These are phyloP conservation scores for Arabidopsis suecica DNA, from an alignment of 345 rosid species.

Conservation along the genomic window DNA sequence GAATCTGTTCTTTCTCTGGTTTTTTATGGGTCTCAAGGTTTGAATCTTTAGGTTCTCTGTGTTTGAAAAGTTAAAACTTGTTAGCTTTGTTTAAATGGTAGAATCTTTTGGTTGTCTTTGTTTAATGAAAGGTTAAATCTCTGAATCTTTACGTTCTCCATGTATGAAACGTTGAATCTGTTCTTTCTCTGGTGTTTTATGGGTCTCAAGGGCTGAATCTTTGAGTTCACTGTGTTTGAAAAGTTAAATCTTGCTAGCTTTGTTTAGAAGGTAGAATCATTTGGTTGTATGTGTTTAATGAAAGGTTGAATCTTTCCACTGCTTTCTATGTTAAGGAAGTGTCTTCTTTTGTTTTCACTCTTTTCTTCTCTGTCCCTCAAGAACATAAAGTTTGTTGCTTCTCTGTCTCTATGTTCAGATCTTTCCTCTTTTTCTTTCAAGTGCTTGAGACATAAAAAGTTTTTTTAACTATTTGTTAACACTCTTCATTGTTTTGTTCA, in stretches of 20 bases:
- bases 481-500: background rate
- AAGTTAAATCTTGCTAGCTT: background rate
- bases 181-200: background rate
- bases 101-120: background rate
- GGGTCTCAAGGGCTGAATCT: background rate
- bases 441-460: background rate
- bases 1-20: background rate
- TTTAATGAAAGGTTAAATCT: background rate
- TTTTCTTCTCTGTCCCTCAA: background rate
- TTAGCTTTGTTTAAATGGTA: background rate
- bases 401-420: constrained; percentile 12
- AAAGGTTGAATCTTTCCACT: constrained; percentile 5
- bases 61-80: background rate
- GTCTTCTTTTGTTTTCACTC: constrained; percentile 13
- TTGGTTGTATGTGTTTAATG: background rate
- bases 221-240: background rate
- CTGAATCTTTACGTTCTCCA: background rate
- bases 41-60: background rate
- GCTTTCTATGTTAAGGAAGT: background rate
- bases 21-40: background rate
- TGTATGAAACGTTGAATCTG: background rate
- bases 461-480: background rate
- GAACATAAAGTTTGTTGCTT: constrained; percentile 11
- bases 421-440: background rate
- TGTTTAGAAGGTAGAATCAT: background rate